Evolutionary conservation across 2,329 filamentous ascomycete species (phyloP), one percentile per base, ranked within the genome.

Genomic region (Trichoderma cornu-damae): DNA sequence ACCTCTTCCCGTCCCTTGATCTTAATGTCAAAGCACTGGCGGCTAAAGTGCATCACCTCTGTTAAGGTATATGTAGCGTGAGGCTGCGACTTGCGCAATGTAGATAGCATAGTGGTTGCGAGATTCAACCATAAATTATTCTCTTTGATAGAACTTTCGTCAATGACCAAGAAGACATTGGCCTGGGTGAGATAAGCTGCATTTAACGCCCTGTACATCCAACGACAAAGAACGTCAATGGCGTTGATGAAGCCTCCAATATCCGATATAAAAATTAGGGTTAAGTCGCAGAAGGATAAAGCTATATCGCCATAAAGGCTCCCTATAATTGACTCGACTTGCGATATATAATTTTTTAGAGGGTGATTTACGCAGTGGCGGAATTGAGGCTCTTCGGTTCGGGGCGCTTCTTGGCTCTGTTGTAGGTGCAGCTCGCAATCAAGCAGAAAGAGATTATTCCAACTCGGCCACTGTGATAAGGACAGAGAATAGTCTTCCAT

Each of bases 391-490:
- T 8, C 6, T 35, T 12, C 32, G 3, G 12, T 35, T n/a, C 4
- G 4, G 3, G 12, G 32, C 26, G 4, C 9, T 12, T 6, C 32
- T 11, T 11, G 4, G 32, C 32, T 35, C 12, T 3, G 44, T 34
- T 44, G 28, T 16, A 57, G 40, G 28, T 57, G 37, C 18, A 57
- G 22, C 22, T 57, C 37, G 16, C 26, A 57, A 34, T 57, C 37
- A 26, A 57, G 24, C n/a, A 57, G 26, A 12, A 57, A 37, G 12
- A 12, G 37, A 14, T 16, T 3, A 34, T 38, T 3, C 14, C 14
- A 7, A 3, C 7, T 44, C n/a, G 42, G 20, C 42, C 42, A 44
- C 7, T 14, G 42, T 12, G 42, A n/a, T 26, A 44, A 14, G 12
- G 42, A 44, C 9, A 44, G 11, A 46, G 7, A 18, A 44, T 44